These are phyloP conservation scores for Cladophialophora bantiana DNA, from an alignment of 2,329 filamentous ascomycete genomes.

Conservation along the genomic window DNA sequence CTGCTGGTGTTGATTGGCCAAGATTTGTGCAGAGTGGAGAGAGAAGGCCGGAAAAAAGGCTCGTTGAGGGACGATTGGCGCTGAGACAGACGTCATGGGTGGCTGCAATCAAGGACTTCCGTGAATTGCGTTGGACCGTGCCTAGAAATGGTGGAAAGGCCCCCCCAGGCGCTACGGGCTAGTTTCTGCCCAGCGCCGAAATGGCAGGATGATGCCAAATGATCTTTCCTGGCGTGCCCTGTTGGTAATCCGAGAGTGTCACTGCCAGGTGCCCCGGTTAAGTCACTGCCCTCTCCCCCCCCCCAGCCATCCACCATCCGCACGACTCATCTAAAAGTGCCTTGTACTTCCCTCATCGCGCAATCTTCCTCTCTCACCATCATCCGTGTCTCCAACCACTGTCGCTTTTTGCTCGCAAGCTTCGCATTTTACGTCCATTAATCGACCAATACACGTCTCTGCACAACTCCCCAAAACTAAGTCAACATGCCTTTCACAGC, in stretches of 20 bases:
- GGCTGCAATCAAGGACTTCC: slow-evolving; percentile 12
- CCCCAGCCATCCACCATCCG: slow-evolving; percentile 12
- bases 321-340: slow-evolving; percentile 13
- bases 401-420: slow-evolving; percentile 13
- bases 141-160: not conserved
- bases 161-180: slow-evolving; percentile 5
- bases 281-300: slow-evolving; percentile 13
- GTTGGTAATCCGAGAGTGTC: slow-evolving; percentile 17
- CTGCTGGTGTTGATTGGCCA: not conserved
- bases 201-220: slow-evolving; percentile 8
- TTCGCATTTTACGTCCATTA: slow-evolving; percentile 15
- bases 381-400: not conserved
- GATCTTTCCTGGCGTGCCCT: not conserved
- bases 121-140: slow-evolving; percentile 6
- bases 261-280: slow-evolving; percentile 12
- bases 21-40: not conserved
- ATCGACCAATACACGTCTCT: not conserved
- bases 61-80: not conserved
- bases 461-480: slow-evolving; percentile 14
- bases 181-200: not conserved
- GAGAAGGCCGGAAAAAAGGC: slow-evolving; percentile 2
- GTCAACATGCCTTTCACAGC: slow-evolving; percentile 60
- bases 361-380: slow-evolving; percentile 16
- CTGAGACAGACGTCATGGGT: slow-evolving; percentile 20
- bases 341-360: slow-evolving; percentile 12